A percentile compares a stretch with the other conserved stretches of the same genome.
Conservation (phyloP, 1,139 yeast genomes). For the Hyphopichia pseudoburtonii region DNA sequence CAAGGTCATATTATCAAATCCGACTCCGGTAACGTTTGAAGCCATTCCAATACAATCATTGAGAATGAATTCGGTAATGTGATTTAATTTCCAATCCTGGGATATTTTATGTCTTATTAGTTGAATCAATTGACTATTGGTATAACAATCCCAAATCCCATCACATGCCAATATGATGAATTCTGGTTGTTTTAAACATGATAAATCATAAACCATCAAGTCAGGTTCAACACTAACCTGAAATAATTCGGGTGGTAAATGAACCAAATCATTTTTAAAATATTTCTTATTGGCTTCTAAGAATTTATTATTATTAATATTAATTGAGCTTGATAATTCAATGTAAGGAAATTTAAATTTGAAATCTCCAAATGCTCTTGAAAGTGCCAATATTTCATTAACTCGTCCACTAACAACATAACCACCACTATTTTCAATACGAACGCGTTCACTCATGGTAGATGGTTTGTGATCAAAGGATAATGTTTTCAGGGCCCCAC, state of each 20-base stretch:
- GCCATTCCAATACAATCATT: conserved; percentile 75
- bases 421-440: conserved; percentile 76
- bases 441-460: conserved; percentile 69
- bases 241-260: conserved; percentile 41
- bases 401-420: conserved; percentile 67
- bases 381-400: conserved; percentile 69
- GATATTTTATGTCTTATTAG: conserved; percentile 58
- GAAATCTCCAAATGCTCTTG: conserved; percentile 78
- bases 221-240: conserved; percentile 76
- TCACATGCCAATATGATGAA: conserved; percentile 72
- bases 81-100: conserved; percentile 57
- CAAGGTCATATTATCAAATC: conserved; percentile 79
- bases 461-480: conserved; percentile 79
- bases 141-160: conserved; percentile 80
- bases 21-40: conserved; percentile 70
- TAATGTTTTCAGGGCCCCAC: conserved; percentile 57
- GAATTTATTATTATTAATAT: conserved; percentile 29
- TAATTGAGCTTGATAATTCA: conserved; percentile 19
- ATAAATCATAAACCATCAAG: conserved; percentile 51
- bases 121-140: conserved; percentile 52
- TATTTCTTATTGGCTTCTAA: conserved; percentile 19
- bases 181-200: conserved; percentile 47
- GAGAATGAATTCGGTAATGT: conserved; percentile 56
- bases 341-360: conserved; percentile 55
- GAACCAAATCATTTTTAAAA: conserved; percentile 22